Conservation (phyloP, 1,284 basidiomycete genomes). For the Phenoliferia sp. region DNA sequence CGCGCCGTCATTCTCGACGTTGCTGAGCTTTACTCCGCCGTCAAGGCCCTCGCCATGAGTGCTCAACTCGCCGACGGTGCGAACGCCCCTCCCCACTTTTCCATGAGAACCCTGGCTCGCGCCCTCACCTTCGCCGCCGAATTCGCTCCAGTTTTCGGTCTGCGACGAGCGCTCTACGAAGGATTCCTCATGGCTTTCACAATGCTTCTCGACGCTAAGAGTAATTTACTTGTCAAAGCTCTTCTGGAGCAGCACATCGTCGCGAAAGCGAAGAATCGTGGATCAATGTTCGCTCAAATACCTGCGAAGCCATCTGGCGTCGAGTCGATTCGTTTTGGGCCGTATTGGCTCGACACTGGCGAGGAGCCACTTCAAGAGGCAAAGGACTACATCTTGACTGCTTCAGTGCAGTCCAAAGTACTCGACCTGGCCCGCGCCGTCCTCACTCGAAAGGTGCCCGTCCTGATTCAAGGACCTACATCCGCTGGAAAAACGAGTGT, state of each 20-base stretch:
- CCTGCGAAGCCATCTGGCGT: slow-evolving; percentile 54
- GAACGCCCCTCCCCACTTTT: slow-evolving; percentile 93
- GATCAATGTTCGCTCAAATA: slow-evolving; percentile 57
- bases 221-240: slow-evolving; percentile 53
- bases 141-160: slow-evolving; percentile 68
- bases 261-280: slow-evolving; percentile 71
- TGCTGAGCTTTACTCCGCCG: slow-evolving; percentile 81
- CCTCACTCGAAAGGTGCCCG: slow-evolving; percentile 81
- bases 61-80: slow-evolving; percentile 91
- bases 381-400: slow-evolving; percentile 84
- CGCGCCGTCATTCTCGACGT: slow-evolving; percentile 83
- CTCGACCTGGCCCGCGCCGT: slow-evolving; percentile 88
- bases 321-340: slow-evolving; percentile 69
- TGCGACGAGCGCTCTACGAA: slow-evolving; percentile 88
- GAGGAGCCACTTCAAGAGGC: slow-evolving; percentile 54
- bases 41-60: slow-evolving; percentile 71
- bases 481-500: slow-evolving; percentile 97
- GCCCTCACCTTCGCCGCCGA: slow-evolving; percentile 88
- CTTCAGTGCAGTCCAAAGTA: slow-evolving; percentile 93
- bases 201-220: slow-evolving; percentile 72
- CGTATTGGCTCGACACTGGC: slow-evolving; percentile 66
- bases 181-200: slow-evolving; percentile 97
- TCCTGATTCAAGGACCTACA: slow-evolving; percentile 96
- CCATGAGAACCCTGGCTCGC: slow-evolving; percentile 90
- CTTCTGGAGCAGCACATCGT: slow-evolving; percentile 78